Percentiles rank a stretch among this genome's conserved stretches.
These are phyloP conservation scores for Pueraria montana DNA, from an alignment of 306 rosid genomes.

Conservation along the genomic window DNA sequence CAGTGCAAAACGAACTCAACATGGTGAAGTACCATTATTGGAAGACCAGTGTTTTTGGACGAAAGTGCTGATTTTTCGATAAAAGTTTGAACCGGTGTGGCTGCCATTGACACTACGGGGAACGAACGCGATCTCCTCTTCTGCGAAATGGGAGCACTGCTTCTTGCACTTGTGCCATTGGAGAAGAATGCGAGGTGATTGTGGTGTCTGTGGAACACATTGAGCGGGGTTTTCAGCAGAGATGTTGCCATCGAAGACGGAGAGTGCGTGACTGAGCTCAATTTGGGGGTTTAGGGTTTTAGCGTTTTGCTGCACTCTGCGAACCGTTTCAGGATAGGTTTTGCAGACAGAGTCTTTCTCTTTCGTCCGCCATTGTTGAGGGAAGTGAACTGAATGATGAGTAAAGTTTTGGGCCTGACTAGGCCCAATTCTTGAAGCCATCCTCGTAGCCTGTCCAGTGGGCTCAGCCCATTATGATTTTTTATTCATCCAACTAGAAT, in stretches of 20 bases:
- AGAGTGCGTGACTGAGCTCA: neutral
- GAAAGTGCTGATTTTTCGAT: constrained; percentile 52
- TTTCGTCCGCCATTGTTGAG: neutral
- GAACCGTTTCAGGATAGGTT: constrained; percentile 13
- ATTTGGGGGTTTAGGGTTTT: constrained; percentile 37
- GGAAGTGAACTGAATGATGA: neutral
- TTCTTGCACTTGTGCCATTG: constrained; percentile 1
- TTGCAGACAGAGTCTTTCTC: constrained; percentile 15
- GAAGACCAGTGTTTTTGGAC: constrained; percentile 23
- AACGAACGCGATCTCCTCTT: constrained; percentile 41
- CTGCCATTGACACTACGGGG: constrained; percentile 47
- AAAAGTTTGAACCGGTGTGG: constrained; percentile 52
- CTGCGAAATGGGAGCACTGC: constrained; percentile 27
- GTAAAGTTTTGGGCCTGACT: neutral
- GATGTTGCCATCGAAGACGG: constrained; percentile 48
- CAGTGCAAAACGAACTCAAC: neutral
- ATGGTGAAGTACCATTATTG: constrained; percentile 56
- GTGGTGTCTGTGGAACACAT: constrained; percentile 36
- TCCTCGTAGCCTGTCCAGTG: neutral
- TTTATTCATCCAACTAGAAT: neutral
- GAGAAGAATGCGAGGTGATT: constrained; percentile 41
- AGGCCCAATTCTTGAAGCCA: constrained; percentile 5
- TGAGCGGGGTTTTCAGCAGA: constrained; percentile 39
- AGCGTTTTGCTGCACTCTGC: neutral
- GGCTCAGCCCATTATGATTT: neutral